Evolutionary conservation across 2,329 filamentous ascomycete genomes (phyloP).

Genomic region (Fonsecaea multimorphosa): DNA sequence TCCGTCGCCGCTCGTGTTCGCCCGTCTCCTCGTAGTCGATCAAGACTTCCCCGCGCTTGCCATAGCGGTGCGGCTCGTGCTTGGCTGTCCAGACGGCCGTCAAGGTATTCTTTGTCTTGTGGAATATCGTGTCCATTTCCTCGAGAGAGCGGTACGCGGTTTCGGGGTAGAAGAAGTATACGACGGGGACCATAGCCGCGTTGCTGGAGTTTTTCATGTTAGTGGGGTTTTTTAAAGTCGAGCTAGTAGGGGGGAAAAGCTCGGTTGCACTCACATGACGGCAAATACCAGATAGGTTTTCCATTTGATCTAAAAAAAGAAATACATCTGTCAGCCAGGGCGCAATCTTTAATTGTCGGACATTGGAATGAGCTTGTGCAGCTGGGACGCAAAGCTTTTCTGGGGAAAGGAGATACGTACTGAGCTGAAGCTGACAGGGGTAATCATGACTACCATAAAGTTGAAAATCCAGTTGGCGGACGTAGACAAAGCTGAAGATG

Average conservation of each 20-base stretch:
- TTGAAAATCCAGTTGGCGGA: slow-evolving; percentile 80
- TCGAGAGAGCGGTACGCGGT: slow-evolving; percentile 67
- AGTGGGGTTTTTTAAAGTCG: background rate
- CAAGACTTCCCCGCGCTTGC: slow-evolving; percentile 63
- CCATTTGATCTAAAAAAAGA: slow-evolving; percentile 72
- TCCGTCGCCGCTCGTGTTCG: slow-evolving; percentile 46
- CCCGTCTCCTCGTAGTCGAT: slow-evolving; percentile 58
- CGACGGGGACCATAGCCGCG: slow-evolving; percentile 61
- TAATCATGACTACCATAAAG: slow-evolving; percentile 80
- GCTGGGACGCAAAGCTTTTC: background rate
- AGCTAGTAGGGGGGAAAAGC: background rate
- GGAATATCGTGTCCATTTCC: slow-evolving; percentile 73
- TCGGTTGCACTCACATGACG: slow-evolving; percentile 63
- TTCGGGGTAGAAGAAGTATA: slow-evolving; percentile 68
- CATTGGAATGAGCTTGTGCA: background rate
- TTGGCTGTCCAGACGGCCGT: slow-evolving; percentile 58
- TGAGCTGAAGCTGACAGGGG: slow-evolving; percentile 61
- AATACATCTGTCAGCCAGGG: slow-evolving; percentile 17
- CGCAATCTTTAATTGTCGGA: background rate
- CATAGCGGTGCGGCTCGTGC: slow-evolving; percentile 62
- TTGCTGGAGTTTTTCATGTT: slow-evolving; percentile 47
- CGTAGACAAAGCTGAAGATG: slow-evolving; percentile 67
- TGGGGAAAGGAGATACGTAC: background rate
- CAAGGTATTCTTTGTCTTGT: slow-evolving; percentile 58
- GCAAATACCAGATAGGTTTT: slow-evolving; percentile 80